Evolutionary conservation across 2,329 filamentous ascomycete species (phyloP), one percentile per base, ranked within the genome.

Genomic region (Elsinoe fawcettii): DNA sequence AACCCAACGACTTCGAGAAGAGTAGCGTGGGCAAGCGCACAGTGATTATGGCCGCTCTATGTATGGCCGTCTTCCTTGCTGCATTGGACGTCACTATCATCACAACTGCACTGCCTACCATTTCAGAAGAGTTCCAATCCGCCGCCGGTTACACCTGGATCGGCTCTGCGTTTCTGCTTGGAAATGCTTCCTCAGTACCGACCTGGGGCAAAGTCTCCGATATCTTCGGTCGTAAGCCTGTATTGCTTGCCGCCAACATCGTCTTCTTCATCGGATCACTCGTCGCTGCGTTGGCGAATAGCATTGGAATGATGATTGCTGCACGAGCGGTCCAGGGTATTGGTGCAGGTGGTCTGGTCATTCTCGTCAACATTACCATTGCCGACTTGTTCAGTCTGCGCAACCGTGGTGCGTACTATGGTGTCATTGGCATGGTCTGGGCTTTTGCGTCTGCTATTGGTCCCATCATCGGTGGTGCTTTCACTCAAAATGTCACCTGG

Each of bases 391-490:
- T 86, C 70, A 80, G 78, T 56, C 76, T 85, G 70, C 66, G 68
- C 27, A 66, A 62, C 51, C 77, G 83, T 46, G 78, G 81, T 16
- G 77, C 81, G 58, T 85, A 82, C 66, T 83, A 82, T 64, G 85
- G 84, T 0, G 70, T 88, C 47, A 80, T 86, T 56, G 83, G 83
- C 3, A 76, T 84, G 53, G 80, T 87, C 0, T 84, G 86, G 86
- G 83, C 83, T 1, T 67, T 86, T 18, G 84, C 85, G 2, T 80
- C 77, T 34, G 80, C 80, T 0, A 70, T 87, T n/a, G 86, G 86
- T 0, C 86, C 85, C 0, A 73, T 85, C 1, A 72, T 88, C 4
- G 85, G 86, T 16, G 86, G 86, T 6, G 78, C 80, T 0, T 84
- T 89, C 49, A 86, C 85, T 0, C 75, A 82, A 22, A 30, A 16